Evolutionary conservation across 2,329 filamentous ascomycete genomes (phyloP), one percentile per base, ranked within the genome.

Genomic region (Penicillium expansum): DNA sequence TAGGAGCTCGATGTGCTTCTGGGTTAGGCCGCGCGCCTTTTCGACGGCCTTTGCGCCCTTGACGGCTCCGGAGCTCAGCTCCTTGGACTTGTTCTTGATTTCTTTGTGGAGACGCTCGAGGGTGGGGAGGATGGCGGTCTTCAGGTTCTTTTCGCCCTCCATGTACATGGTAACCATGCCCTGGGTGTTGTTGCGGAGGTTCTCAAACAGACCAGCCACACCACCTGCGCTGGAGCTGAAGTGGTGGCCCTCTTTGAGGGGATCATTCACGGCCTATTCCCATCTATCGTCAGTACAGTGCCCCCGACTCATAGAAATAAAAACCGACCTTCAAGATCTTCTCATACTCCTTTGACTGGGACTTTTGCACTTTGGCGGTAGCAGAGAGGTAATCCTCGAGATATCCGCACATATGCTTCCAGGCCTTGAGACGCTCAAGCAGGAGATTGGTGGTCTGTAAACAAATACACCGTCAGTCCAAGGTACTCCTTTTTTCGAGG

Each of bases 1-100:
- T 1, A 99, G 86, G 24, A 96, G 83, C 78, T 99, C 93, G 61
- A 99, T 96, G 66, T 97, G 91, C 80, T 96, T 97, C 79, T 99
- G 93, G 0, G 93, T 97, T 7, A 78, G 80, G 66, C 86, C 86
- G 59, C 93, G 89, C 9, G 91, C 87, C 79, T 96, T 97, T 60
- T 96, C 91, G 22, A 99, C 92, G 49, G 91, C 86, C 79, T 97
- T 99, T 64, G 90, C 86, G 16, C 87, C 85, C 80, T 95, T 96
- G 59, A 86, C 84, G 22, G 90, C 91, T 9, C 93, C 92, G 60
- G 86, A 83, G 42, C 84, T 82, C 48, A 99, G 83, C 76, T 97
- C 92, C 80, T 97, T 97, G 62, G 85, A 83, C 80, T 97, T 97
- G 79, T 89, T 87, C 83, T 97, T 99, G 81, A 99, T 94, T 74